Conservation (phyloP, 352 stramenopile genomes). For the Globisporangium lucens region DNA sequence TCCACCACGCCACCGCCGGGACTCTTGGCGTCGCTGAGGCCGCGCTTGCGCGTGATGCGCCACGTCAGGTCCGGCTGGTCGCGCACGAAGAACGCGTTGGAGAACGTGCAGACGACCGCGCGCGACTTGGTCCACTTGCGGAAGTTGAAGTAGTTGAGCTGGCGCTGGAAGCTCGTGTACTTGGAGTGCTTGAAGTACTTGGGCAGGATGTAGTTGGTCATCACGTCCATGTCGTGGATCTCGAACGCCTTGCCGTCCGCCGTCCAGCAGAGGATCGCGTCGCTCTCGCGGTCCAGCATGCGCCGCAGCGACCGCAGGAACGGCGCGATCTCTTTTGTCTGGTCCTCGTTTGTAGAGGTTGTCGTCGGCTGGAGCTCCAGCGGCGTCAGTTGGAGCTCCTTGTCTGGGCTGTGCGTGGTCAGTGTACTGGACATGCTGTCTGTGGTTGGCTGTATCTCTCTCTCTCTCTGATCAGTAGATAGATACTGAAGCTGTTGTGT, state of each 20-base stretch:
- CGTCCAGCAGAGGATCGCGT: slow-evolving; percentile 54
- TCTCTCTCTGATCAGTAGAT: background rate
- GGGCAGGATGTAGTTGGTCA: slow-evolving; percentile 82
- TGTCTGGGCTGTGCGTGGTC: background rate
- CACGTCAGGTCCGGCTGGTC: slow-evolving; percentile 58
- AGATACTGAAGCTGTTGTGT: background rate
- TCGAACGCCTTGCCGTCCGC: slow-evolving; percentile 54
- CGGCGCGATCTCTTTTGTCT: slow-evolving; percentile 50
- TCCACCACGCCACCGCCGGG: background rate
- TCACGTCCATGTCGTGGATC: slow-evolving; percentile 64
- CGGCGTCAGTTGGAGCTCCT: background rate
- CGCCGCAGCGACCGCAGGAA: slow-evolving; percentile 53
- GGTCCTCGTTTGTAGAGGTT: slow-evolving; percentile 10
- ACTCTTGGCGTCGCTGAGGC: slow-evolving; percentile 19
- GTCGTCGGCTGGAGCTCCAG: background rate
- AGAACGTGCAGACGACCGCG: slow-evolving; percentile 73
- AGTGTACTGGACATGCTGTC: background rate
- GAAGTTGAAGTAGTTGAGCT: slow-evolving; percentile 93
- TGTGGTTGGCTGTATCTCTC: background rate
- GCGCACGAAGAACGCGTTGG: slow-evolving; percentile 61
- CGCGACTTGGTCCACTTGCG: slow-evolving; percentile 79
- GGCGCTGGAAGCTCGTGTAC: slow-evolving; percentile 88
- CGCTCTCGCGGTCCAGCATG: slow-evolving; percentile 59
- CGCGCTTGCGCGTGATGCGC: slow-evolving; percentile 62
- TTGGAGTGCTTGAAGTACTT: slow-evolving; percentile 91